Evolutionary conservation across 495 filamentous ascomycete species (phyloP), one percentile per base, ranked within the genome.

Genomic region (Annulohypoxylon nitens): DNA sequence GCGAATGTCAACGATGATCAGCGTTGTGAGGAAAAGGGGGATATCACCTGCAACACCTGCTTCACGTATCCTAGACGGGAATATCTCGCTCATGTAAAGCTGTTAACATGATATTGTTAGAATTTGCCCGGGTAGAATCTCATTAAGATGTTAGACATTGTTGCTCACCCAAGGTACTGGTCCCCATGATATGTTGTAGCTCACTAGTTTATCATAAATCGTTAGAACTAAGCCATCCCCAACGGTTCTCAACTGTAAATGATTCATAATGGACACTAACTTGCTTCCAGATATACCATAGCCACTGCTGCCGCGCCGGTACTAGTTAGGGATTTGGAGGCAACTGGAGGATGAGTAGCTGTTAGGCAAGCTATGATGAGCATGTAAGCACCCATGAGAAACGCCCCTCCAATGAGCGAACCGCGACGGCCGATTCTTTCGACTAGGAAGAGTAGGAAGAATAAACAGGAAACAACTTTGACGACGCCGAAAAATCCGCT

Each of bases 181-280:
- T 5, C 85, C 86, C 86, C 84, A 88, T 14, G 81, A 83, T 51
- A 84, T 83, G 54, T 84, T 84, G 67, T 87, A 87, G 14, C 75
- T 78, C 63, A 83, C 73, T 75, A 30, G n/a, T 14, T 18, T 5
- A 14, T 20, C 10, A 3, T 7, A 41, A 26, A 41, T 0, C 4
- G 41, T 67, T 41, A 67, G 39, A 25, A 53, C 37, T 2, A 12
- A 1, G 30, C 3, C 3, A 30, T 30, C 5, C 30, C 5, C 2
- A 30, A 30, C 30, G 30, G 43, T 16, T 48, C 16, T 25, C 5
- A 16, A 26, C 5, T 11, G n/a, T 3, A 53, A 25, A 41, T 10
- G 14, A 20, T 16, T n/a, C 16, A 23, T n/a, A 33, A 10, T 25
- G 30, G 33, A 0, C 20, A 74, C 76, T 67, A 2, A 78, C 76